Conservation (phyloP, 345 rosid genomes). For the Aurinia saxatilis region DNA sequence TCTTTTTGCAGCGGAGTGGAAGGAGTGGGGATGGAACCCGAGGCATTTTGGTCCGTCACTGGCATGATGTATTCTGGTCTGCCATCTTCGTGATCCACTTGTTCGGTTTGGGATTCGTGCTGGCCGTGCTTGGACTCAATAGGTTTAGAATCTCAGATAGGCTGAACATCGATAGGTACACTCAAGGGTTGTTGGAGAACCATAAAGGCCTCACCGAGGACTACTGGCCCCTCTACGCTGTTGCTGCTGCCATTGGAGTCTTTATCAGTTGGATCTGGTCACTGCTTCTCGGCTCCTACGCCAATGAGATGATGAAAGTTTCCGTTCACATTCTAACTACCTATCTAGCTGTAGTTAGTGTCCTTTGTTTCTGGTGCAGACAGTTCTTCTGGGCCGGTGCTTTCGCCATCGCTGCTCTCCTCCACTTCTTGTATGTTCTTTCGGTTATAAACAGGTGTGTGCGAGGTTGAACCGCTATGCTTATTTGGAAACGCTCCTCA, state of each 20-base stretch:
- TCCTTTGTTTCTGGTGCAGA: conserved; percentile 80
- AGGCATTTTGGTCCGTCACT: conserved; percentile 36
- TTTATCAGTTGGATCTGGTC: conserved; percentile 75
- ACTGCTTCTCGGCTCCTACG: conserved; percentile 63
- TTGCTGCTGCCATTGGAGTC: conserved; percentile 72
- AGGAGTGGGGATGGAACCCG: conserved; percentile 46
- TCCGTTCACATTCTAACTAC: conserved; percentile 87
- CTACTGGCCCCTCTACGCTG: conserved; percentile 87
- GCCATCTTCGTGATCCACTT: conserved; percentile 66
- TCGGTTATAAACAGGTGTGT: conserved; percentile 97
- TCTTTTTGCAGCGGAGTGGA: conserved; percentile 39
- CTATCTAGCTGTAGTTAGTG: conserved; percentile 86
- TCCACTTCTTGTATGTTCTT: conserved; percentile 92
- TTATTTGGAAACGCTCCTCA: no score
- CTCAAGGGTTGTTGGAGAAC: conserved; percentile 35
- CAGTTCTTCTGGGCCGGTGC: conserved; percentile 78
- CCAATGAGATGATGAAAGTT: conserved; percentile 81
- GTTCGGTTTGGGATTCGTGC: conserved; percentile 51
- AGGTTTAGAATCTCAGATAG: conserved; percentile 70
- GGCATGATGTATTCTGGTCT: conserved; percentile 95
- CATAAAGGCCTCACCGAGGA: conserved; percentile 59
- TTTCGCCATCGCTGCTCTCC: conserved; percentile 66
- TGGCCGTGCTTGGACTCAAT: conserved; percentile 61
- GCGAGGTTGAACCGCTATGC: no score
- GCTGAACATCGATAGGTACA: conserved; percentile 60